Evolutionary conservation across 352 stramenopile species (phyloP), one percentile per base, ranked within the genome.

Genomic region (Phytophthora brassicae): DNA sequence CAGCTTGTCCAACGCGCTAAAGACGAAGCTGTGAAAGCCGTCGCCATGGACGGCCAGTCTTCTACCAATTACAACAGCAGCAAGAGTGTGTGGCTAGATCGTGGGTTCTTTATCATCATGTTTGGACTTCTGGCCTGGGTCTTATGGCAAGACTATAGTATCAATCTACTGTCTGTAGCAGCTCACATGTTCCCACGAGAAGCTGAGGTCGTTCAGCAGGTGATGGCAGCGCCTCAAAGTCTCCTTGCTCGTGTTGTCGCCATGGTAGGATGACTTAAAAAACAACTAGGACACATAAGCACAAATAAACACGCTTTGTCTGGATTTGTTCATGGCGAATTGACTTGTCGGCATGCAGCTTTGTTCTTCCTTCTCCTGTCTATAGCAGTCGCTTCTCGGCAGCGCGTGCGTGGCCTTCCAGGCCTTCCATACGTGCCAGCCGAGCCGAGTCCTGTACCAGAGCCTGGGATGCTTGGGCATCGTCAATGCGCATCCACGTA

Each of bases 401-500:
- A 14, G 83, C 83, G 31, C 85, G 85, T 39, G 85, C 85, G 75
- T 94, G 85, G 38, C 85, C 85, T 46, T 94, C 85, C 2, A 94
- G 76, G 16, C 85, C 85, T 71, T 94, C 85, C 76, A 94, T 92
- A 24, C 96, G 83, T 43, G 97, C 97, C 62, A 99, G 90, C 52
- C 92, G 73, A 13, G 98, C 90, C 39, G 89, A 95, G 78, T 99
- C 97, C 57, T 96, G 68, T 8, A 99, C 92, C 54, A 98, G 89
- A 26, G 81, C 45, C 68, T 95, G 85, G 28, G 87, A 91, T 28
- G 62, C 78, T 52, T 84, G 36, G 13, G 81, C 79, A 43, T 98
- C 81, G 68, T 99, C 95, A 48, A 99, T 98, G 61, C 96, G 88
- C 95, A 99, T 98, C 95, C 96, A 99, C 41, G 97, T 99, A 46